Percentiles rank a stretch among this genome's conserved stretches.
Evolutionary conservation across 306 rosid species (phyloP).

Genomic region (Cyamopsis tetragonoloba): DNA sequence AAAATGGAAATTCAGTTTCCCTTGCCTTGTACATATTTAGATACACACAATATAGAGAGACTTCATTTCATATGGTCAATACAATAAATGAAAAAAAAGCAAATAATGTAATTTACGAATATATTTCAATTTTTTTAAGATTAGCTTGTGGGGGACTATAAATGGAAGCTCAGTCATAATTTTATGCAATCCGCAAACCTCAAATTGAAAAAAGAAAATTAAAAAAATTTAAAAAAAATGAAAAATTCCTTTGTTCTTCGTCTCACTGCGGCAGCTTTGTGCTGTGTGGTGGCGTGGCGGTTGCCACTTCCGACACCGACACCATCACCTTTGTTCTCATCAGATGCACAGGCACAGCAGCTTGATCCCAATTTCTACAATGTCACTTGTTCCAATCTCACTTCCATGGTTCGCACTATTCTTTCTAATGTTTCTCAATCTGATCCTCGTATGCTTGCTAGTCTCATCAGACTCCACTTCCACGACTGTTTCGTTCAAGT

Average conservation of each 20-base stretch:
- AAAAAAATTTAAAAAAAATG: too few species aligned
- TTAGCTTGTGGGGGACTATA: too few species aligned
- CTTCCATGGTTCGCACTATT: neutral
- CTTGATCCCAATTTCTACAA: constrained; percentile 33
- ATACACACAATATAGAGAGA: too few species aligned
- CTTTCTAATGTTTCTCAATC: constrained; percentile 23
- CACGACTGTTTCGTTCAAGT: constrained; percentile 55
- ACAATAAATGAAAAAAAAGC: too few species aligned
- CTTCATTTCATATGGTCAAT: too few species aligned
- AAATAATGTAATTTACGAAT: too few species aligned
- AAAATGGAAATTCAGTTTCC: too few species aligned
- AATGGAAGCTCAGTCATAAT: too few species aligned
- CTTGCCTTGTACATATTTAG: too few species aligned
- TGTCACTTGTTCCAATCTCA: constrained; percentile 17
- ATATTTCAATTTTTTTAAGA: too few species aligned
- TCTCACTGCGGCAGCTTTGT: neutral
- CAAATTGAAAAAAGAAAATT: neutral
- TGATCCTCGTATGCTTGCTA: constrained; percentile 38
- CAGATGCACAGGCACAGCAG: constrained; percentile 30
- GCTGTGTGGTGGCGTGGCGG: constrained; percentile 3
- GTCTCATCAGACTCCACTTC: constrained; percentile 46
- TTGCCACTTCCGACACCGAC: too few species aligned
- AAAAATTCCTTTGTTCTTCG: neutral
- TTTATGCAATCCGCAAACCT: neutral
- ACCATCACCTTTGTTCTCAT: too few species aligned